A percentile compares a stretch with the other conserved stretches of the same genome.
Conservation (phyloP, 129 eudicot species). For the Calendula officinalis region DNA sequence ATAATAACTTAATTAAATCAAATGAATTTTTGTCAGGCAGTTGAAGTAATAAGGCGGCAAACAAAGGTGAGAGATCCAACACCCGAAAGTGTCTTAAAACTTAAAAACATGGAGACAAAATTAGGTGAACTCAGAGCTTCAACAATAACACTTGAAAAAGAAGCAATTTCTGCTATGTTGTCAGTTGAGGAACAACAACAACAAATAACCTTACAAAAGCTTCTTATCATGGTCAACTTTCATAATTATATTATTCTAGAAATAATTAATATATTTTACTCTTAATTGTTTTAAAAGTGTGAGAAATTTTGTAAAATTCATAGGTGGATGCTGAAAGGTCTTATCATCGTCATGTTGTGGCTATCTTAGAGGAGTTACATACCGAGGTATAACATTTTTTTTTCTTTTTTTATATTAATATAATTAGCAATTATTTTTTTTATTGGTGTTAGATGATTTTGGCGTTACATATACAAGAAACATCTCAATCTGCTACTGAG, state of each 20-base stretch:
- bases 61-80: constrained; percentile 60
- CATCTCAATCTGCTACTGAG: constrained; percentile 31
- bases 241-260: background rate
- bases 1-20: background rate
- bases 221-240: constrained; percentile 63
- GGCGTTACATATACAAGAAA: constrained; percentile 52
- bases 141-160: constrained; percentile 67
- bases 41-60: constrained; percentile 73
- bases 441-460: constrained; percentile 50
- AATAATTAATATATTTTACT: background rate
- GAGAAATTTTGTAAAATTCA: constrained; percentile 14
- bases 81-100: constrained; percentile 57
- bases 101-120: constrained; percentile 63
- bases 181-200: constrained; percentile 94
- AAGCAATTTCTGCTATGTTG: constrained; percentile 85
- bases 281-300: background rate
- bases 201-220: constrained; percentile 73
- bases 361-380: constrained; percentile 67
- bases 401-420: background rate
- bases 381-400: constrained; percentile 50
- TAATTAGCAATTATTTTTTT: background rate
- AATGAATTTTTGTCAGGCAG: constrained; percentile 46
- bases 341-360: constrained; percentile 62
- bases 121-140: constrained; percentile 67
- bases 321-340: constrained; percentile 93